Evolutionary conservation across 495 filamentous ascomycete species (phyloP).

Genomic region (Aspergillus asperescens): DNA sequence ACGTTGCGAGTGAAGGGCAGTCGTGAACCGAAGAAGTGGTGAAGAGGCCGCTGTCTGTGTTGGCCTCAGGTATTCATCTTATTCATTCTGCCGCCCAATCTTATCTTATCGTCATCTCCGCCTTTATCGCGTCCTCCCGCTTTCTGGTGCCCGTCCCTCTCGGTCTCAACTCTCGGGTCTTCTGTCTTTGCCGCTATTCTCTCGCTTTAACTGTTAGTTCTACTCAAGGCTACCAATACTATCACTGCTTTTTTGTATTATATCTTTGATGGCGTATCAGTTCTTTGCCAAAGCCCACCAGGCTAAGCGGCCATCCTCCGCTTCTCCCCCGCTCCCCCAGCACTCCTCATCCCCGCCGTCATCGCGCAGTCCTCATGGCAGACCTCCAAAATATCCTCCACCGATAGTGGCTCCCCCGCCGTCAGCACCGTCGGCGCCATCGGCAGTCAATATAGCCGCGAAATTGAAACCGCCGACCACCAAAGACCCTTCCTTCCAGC

Average conservation of each 20-base stretch:
- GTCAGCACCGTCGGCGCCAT: constrained; percentile 17
- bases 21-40: constrained; percentile 9
- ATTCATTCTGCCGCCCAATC: constrained; percentile 20
- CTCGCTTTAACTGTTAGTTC: neutral
- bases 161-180: neutral
- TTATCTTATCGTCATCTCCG: constrained; percentile 46
- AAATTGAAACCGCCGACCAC: constrained; percentile 23
- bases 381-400: constrained; percentile 33
- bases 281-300: constrained; percentile 38
- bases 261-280: constrained; percentile 37
- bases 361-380: constrained; percentile 10
- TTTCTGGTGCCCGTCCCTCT: constrained; percentile 4
- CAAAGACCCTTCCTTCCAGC: constrained; percentile 28
- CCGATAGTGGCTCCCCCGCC: constrained; percentile 19
- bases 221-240: neutral
- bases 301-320: constrained; percentile 19
- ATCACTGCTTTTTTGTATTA: too few species aligned
- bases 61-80: constrained; percentile 19
- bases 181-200: neutral
- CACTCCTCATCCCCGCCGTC: constrained; percentile 13
- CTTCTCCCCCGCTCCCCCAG: constrained; percentile 26
- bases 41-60: constrained; percentile 15
- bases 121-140: constrained; percentile 12
- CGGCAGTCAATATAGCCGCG: constrained; percentile 17
- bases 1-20: constrained; percentile 5